Base-by-base conservation (phyloP, 352 stramenopile species). In the Nothophytophthora sp. region DNA sequence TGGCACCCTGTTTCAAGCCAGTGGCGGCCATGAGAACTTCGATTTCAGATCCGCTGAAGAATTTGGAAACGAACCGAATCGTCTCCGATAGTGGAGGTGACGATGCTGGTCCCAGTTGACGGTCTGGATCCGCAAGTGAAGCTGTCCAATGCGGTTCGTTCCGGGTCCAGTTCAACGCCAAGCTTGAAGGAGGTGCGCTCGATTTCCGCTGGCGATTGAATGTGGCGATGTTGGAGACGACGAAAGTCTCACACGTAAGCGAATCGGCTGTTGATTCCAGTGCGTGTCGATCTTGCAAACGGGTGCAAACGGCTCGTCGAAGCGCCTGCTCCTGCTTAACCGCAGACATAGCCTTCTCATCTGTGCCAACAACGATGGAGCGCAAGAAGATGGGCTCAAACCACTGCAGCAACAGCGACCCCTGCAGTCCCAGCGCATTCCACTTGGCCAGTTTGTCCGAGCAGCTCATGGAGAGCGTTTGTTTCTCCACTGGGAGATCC, bases 371-470 rank as follows among this genome's bases (percentile, higher is more conserved):
- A 29, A 85, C 47, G 30, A 90, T 59, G 0, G 79, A 84, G 20
- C 23, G 47, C 1, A 90, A 44, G 15, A 61, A 57, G 8, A 94
- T 19, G 0, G 79, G 79, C 22, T 84, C 76, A 44, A 78, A 91
- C 66, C 73, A 90, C 29, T 76, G 70, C 37, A 83, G 54, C 32
- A 95, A 51, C 33, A 92, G 42, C 7, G 57, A 67, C 41, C 93
- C 92, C 44, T 98, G 88, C 9, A 97, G 50, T 8, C 93, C 93
- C 5, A 90, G 20, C 8, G 75, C 52, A 27, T 71, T 76, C 93
- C 93, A 98, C 62, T 82, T 81, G 28, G 88, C 77, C 39, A 98
- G 36, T 71, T 98, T 98, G 60, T 98, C 91, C 9, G 84, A 96
- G 63, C 93, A 98, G 34, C 90, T 97, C 88, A 98, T 96, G 3